Conservation (phyloP, 2,329 filamentous ascomycete genomes). For the Macroventuria anomochaeta region DNA sequence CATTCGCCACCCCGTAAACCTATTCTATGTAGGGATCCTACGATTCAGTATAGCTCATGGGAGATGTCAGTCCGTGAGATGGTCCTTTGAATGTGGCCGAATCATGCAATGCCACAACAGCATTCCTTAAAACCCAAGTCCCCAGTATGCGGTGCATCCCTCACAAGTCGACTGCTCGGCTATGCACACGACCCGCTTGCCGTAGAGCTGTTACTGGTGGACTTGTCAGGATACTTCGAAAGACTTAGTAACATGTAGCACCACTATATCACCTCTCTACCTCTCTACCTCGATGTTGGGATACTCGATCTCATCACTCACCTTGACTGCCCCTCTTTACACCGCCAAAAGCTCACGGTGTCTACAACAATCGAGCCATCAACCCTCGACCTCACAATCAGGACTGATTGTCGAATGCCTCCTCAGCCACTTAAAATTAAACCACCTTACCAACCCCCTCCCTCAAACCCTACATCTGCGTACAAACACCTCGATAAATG, state of each 20-base stretch:
- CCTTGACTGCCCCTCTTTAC: background rate
- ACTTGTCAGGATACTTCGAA: background rate
- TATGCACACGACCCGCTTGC: background rate
- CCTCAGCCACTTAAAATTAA: too few species aligned
- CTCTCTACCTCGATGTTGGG: background rate
- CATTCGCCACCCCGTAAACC: too few species aligned
- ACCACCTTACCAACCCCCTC: background rate
- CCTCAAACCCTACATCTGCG: background rate
- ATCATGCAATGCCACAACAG: background rate
- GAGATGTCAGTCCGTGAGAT: too few species aligned
- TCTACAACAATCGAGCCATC: too few species aligned
- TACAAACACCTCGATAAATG: background rate
- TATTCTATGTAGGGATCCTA: too few species aligned
- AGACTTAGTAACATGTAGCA: background rate
- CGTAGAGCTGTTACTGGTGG: background rate
- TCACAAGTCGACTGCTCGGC: background rate
- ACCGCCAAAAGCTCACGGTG: too few species aligned
- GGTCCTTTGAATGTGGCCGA: background rate
- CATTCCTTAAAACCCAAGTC: background rate
- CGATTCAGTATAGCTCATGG: too few species aligned
- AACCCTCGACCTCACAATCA: background rate
- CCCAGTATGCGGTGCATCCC: constrained; percentile 4
- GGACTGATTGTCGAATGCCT: too few species aligned
- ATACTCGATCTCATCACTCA: background rate
- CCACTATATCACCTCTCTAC: background rate